Conservation (phyloP, 2,329 filamentous ascomycete genomes). For the Pseudonectria buxi region DNA sequence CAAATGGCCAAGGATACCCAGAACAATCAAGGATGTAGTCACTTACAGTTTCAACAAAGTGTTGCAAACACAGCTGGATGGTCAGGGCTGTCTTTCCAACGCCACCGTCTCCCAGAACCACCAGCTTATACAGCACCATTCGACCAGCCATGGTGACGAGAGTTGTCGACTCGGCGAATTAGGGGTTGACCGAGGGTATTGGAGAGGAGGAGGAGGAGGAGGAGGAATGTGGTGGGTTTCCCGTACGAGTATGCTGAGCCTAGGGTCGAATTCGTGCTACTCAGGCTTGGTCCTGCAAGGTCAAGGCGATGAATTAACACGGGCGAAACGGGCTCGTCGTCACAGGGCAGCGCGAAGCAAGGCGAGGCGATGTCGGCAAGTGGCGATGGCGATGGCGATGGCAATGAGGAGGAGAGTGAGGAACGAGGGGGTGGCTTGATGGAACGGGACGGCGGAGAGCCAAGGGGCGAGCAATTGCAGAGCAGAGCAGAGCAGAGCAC, state of each 20-base stretch:
- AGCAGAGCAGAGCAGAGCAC: neutral
- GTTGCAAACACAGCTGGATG: constrained; percentile 94
- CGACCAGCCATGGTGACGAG: constrained; percentile 67
- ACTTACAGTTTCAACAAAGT: constrained; percentile 89
- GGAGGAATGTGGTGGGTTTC: constrained; percentile 8
- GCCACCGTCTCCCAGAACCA: constrained; percentile 89
- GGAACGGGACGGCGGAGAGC: constrained; percentile 17
- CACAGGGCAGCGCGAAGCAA: neutral
- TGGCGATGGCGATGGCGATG: constrained; percentile 13
- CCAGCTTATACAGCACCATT: constrained; percentile 94
- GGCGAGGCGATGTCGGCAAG: constrained; percentile 1
- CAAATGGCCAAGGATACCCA: constrained; percentile 2
- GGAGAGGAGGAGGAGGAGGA: constrained; percentile 5
- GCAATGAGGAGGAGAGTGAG: constrained; percentile 18
- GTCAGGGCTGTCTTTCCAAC: constrained; percentile 92
- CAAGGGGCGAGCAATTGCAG: constrained; percentile 17
- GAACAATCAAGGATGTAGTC: constrained; percentile 3
- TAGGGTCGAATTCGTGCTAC: constrained; percentile 5
- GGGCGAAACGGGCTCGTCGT: neutral
- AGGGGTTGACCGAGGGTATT: constrained; percentile 8
- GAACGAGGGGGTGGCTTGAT: constrained; percentile 23
- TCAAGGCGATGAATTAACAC: too few species aligned
- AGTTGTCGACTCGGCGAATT: constrained; percentile 15
- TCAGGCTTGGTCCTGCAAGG: too few species aligned
- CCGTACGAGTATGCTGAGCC: constrained; percentile 1